These are phyloP conservation scores for Apiospora koreana DNA, from an alignment of 2,329 filamentous ascomycete species.

Conservation along the genomic window DNA sequence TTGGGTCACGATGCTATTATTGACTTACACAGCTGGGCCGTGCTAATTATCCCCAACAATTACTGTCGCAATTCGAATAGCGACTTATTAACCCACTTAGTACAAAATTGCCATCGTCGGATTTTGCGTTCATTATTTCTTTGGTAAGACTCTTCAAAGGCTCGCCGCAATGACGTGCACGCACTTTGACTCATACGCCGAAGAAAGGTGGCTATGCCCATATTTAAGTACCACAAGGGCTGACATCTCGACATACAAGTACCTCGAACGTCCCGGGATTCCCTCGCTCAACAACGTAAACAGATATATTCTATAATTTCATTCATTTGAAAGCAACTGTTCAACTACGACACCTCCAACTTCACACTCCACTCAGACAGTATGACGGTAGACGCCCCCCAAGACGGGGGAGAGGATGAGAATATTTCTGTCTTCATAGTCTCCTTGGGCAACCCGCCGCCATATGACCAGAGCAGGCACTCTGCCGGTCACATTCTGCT, in stretches of 20 bases:
- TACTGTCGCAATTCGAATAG: background rate
- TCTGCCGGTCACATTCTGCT: slow-evolving; percentile 17
- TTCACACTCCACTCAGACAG: background rate
- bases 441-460: slow-evolving; percentile 16
- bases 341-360: background rate
- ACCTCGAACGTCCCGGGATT: background rate
- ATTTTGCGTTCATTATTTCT: background rate
- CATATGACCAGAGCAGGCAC: slow-evolving; percentile 8
- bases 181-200: background rate
- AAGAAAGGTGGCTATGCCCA: background rate
- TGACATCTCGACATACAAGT: background rate
- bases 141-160: background rate
- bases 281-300: background rate
- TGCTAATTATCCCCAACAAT: background rate
- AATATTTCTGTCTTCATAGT: slow-evolving; percentile 8
- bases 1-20: no score
- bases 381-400: background rate
- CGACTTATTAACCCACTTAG: background rate
- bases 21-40: background rate
- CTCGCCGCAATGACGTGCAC: background rate
- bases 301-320: no score
- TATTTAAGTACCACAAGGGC: background rate
- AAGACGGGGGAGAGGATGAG: background rate
- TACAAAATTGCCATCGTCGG: background rate
- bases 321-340: background rate